A percentile compares a stretch with the other conserved stretches of the same genome.
Evolutionary conservation across 1,139 yeast genomes (phyloP).

Genomic region (Sugiyamaella xylanicola): DNA sequence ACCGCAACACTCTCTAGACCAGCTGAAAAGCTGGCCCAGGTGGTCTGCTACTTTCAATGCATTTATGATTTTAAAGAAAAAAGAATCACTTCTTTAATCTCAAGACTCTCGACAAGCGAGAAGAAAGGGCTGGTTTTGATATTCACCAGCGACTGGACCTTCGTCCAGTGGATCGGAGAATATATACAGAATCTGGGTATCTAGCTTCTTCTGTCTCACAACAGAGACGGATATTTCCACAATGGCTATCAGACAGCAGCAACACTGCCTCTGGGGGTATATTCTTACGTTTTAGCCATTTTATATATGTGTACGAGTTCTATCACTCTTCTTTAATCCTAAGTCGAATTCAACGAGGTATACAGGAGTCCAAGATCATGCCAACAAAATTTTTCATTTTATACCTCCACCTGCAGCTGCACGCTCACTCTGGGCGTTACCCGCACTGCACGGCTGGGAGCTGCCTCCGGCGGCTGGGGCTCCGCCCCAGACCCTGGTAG

Average conservation of each 20-base stretch:
- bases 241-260: too few species aligned
- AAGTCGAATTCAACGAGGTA: too few species aligned
- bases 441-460: not conserved
- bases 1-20: too few species aligned
- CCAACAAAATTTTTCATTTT: constrained; percentile 10
- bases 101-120: constrained; percentile 29
- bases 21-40: too few species aligned
- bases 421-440: not conserved
- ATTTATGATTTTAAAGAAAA: constrained; percentile 23
- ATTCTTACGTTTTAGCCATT: constrained; percentile 18
- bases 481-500: not conserved
- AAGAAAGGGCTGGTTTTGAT: constrained; percentile 29
- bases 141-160: constrained; percentile 16
- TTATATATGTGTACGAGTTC: constrained; percentile 9
- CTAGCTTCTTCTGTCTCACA: not conserved
- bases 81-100: constrained; percentile 19
- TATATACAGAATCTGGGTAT: constrained; percentile 19
- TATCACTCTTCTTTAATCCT: too few species aligned
- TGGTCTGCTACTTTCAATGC: constrained; percentile 14
- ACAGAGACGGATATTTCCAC: not conserved
- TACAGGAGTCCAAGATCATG: too few species aligned
- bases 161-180: not conserved
- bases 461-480: not conserved
- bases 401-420: not conserved
- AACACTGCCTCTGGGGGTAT: not conserved